Conservation (phyloP, 208 protist genomes). For the Perkinsela sp. region DNA sequence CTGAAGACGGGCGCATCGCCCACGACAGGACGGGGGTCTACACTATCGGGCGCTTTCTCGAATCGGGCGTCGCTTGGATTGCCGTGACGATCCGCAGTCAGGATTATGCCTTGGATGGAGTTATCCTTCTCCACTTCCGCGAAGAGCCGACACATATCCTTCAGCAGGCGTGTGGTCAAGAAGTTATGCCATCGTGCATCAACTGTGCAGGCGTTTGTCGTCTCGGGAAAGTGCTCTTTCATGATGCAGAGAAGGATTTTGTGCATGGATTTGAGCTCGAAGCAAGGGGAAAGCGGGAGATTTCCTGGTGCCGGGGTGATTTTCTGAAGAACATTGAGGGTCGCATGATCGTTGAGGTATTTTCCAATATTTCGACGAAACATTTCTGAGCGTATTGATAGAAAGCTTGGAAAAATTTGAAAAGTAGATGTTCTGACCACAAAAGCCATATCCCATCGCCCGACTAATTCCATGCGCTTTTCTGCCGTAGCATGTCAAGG, state of each 20-base stretch:
- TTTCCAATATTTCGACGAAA: too few relatives aligned
- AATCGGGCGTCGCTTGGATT: not conserved
- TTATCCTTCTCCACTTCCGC: not conserved
- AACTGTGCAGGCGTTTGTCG: not conserved
- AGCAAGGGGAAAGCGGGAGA: not conserved
- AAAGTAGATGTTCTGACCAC: too few relatives aligned
- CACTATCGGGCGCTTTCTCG: not conserved
- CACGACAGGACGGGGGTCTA: too few relatives aligned
- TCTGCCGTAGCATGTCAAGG: too few relatives aligned
- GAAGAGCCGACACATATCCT: not conserved
- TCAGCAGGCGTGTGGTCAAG: not conserved
- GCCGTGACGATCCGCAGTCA: not conserved
- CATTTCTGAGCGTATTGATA: too few relatives aligned
- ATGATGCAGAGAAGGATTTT: not conserved
- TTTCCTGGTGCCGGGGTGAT: not conserved
- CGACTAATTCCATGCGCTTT: too few relatives aligned
- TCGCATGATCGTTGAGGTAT: too few relatives aligned
- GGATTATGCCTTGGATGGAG: not conserved
- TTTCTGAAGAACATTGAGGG: not conserved
- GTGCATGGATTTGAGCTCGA: not conserved
- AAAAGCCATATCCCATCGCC: too few relatives aligned
- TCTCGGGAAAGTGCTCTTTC: not conserved
- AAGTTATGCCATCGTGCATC: not conserved
- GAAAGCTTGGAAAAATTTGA: too few relatives aligned
- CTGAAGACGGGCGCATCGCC: conserved; percentile 19